Conservation (phyloP, 345 rosid genomes). For the Mallotus nudiflorus region DNA sequence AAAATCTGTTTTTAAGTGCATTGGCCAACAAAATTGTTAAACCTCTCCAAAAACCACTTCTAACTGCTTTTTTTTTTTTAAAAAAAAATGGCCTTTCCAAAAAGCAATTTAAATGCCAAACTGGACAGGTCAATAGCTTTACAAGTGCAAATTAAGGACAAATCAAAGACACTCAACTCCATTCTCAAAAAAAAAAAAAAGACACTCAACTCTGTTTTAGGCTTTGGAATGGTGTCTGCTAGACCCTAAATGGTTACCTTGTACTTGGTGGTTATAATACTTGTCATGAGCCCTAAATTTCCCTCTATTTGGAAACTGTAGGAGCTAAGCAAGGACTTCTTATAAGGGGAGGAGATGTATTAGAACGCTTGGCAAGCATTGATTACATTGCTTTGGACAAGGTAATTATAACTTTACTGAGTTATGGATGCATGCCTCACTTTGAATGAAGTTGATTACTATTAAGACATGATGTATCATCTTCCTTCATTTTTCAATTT, state of each 20-base stretch:
- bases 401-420: constrained; percentile 40
- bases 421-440: not conserved
- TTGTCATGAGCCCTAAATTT: constrained; percentile 7
- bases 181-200: no score
- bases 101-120: not conserved
- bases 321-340: constrained; percentile 97
- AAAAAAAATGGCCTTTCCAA: not conserved
- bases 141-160: not conserved
- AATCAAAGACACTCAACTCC: not conserved
- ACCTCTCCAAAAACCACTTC: not conserved
- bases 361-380: constrained; percentile 81
- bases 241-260: constrained; percentile 5
- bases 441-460: no score
- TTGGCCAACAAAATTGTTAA: not conserved
- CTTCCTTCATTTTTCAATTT: constrained; percentile 13
- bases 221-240: not conserved
- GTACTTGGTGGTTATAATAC: not conserved
- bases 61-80: not conserved
- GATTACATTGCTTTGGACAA: constrained; percentile 84
- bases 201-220: constrained; percentile 1
- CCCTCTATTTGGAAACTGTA: constrained; percentile 37
- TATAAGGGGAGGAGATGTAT: constrained; percentile 94
- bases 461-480: not conserved
- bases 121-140: not conserved
- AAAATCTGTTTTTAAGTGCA: not conserved